These are phyloP conservation scores for Centella asiatica DNA, from an alignment of 129 eudicot species.

Conservation along the genomic window DNA sequence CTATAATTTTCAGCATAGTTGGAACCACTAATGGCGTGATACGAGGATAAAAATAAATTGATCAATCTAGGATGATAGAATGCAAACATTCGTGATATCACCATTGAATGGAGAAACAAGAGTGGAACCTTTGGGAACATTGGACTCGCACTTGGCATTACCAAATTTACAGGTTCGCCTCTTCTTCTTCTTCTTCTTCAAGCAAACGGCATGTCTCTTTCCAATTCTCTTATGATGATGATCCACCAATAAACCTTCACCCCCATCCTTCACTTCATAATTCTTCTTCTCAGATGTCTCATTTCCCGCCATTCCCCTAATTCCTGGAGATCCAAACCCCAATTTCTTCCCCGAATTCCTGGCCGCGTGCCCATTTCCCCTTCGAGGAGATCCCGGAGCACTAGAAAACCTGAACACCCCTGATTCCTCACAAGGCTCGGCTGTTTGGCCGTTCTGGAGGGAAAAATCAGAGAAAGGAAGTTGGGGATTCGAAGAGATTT, in stretches of 20 bases:
- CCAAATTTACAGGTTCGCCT: constrained; percentile 39
- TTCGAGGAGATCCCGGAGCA: constrained; percentile 14
- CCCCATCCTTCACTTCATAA: constrained; percentile 14
- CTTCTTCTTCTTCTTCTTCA: constrained; percentile 77
- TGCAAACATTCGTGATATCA: too few relatives aligned
- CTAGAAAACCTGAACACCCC: constrained; percentile 78
- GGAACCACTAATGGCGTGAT: too few relatives aligned
- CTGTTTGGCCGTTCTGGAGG: constrained; percentile 13
- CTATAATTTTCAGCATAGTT: too few relatives aligned
- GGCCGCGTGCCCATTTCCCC: not conserved
- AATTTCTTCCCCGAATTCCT: constrained; percentile 27
- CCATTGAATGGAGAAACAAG: too few relatives aligned
- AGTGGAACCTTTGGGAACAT: constrained; percentile 67
- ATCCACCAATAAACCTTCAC: constrained; percentile 23
- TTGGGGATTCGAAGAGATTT: not conserved
- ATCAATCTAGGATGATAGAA: too few relatives aligned
- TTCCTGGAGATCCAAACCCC: constrained; percentile 22
- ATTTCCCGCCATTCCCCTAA: constrained; percentile 12
- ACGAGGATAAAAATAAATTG: too few relatives aligned
- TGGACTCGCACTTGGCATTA: constrained; percentile 38
- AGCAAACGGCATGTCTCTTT: constrained; percentile 42
- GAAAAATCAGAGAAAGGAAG: constrained; percentile 6
- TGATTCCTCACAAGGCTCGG: constrained; percentile 16
- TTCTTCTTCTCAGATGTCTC: constrained; percentile 25
- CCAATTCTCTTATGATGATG: constrained; percentile 28